A percentile compares a stretch with the other conserved stretches of the same genome.
These are phyloP conservation scores for Blastobotrys persicus DNA, from an alignment of 1,139 yeast genomes.

Conservation along the genomic window DNA sequence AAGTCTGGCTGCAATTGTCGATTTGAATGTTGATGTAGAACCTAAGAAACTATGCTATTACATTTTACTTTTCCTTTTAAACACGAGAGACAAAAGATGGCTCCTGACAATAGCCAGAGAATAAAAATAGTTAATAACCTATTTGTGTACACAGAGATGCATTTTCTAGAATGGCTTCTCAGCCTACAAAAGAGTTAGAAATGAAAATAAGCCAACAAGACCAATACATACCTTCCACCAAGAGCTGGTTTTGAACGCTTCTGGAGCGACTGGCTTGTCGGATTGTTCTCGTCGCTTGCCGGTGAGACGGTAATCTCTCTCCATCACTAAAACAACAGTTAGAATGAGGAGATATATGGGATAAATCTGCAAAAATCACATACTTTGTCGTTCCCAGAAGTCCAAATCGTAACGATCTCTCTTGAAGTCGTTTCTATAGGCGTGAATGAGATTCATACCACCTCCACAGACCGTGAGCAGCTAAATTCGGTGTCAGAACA, in stretches of 20 bases:
- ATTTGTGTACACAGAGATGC: conserved; percentile 4
- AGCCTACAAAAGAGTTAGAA: conserved; percentile 10
- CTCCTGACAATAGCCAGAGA: too few species aligned
- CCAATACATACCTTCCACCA: conserved; percentile 39
- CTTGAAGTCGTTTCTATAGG: conserved; percentile 51
- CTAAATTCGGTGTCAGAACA: conserved; percentile 26
- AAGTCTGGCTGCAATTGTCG: background rate
- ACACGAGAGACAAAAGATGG: too few species aligned
- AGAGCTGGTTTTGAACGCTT: conserved; percentile 59
- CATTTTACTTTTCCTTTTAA: too few species aligned
- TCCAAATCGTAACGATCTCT: conserved; percentile 58
- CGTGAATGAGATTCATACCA: conserved; percentile 47
- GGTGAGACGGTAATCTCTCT: conserved; percentile 72
- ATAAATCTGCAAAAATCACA: conserved; percentile 17
- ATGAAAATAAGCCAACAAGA: background rate
- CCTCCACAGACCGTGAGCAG: conserved; percentile 54
- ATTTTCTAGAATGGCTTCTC: conserved; percentile 19
- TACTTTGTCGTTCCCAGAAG: conserved; percentile 52
- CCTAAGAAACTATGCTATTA: background rate
- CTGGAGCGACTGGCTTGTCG: conserved; percentile 70
- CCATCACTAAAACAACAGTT: conserved; percentile 45
- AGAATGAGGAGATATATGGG: conserved; percentile 6
- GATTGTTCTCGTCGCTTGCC: conserved; percentile 71
- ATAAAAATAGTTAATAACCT: conserved; percentile 3
- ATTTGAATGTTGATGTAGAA: background rate